These are phyloP conservation scores for Cladosporium sp. DNA, from an alignment of 2,329 filamentous ascomycete genomes.

Conservation along the genomic window DNA sequence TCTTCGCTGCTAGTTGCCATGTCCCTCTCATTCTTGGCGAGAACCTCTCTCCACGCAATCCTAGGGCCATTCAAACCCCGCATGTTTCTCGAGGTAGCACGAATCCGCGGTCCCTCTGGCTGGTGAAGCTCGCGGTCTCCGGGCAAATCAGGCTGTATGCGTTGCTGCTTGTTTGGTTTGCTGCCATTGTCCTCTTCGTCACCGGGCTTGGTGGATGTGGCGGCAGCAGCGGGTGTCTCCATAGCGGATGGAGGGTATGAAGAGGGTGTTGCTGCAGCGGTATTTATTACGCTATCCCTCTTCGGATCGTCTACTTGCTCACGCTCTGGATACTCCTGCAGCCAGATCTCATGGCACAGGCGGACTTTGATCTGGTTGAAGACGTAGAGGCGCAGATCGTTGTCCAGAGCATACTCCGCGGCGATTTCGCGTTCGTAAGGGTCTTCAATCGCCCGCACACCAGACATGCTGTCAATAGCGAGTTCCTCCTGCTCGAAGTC, in stretches of 20 bases:
- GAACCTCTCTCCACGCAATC: not conserved
- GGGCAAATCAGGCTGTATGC: not conserved
- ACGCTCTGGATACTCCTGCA: constrained; percentile 3
- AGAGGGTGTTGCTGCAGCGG: not conserved
- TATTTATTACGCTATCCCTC: not conserved
- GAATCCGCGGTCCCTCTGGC: not conserved
- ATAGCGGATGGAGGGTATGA: not conserved
- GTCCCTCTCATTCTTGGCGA: not conserved
- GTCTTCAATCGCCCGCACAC: constrained; percentile 13
- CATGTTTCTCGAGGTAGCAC: not conserved
- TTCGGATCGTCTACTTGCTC: not conserved
- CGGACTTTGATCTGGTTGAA: constrained; percentile 19
- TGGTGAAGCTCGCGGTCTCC: constrained; percentile 5
- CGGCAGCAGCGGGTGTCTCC: not conserved
- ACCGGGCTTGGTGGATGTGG: not conserved
- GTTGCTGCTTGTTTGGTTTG: not conserved
- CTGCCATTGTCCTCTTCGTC: too few relatives aligned
- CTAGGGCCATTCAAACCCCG: not conserved
- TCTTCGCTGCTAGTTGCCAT: not conserved
- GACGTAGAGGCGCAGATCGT: constrained; percentile 17
- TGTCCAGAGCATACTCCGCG: constrained; percentile 14
- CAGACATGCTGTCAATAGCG: constrained; percentile 13
- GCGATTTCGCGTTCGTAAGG: constrained; percentile 8
- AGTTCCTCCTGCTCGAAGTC: constrained; percentile 22
- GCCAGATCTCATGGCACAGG: constrained; percentile 21